Percentiles rank a stretch among this genome's conserved stretches.
Evolutionary conservation across 441 rosid species (phyloP).

Genomic region (Corymbia calophylla): DNA sequence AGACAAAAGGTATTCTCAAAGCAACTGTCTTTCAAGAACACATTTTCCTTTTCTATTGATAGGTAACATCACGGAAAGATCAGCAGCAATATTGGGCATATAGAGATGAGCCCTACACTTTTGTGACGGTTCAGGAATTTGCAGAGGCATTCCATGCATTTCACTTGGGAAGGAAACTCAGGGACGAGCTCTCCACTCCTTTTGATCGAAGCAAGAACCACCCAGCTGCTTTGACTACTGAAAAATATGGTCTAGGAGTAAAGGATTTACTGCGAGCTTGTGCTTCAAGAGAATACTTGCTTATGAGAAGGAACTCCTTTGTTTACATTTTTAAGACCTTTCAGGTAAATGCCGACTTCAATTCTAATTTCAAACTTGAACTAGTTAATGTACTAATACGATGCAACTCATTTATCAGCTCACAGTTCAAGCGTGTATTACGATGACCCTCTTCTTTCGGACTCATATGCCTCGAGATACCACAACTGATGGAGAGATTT

Average conservation of each 20-base stretch:
- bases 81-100: neutral
- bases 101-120: neutral
- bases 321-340: neutral
- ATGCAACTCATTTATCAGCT: neutral
- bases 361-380: neutral
- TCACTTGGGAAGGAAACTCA: neutral
- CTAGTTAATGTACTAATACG: neutral
- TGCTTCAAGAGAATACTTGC: neutral
- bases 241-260: neutral
- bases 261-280: neutral
- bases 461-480: neutral
- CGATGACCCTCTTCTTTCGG: neutral
- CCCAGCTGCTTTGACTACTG: neutral
- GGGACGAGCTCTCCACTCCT: neutral
- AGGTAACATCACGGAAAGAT: neutral
- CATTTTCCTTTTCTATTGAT: neutral
- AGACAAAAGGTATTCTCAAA: neutral
- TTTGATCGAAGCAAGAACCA: neutral
- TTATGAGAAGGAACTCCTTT: neutral
- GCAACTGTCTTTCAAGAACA: neutral
- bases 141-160: neutral
- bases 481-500: neutral
- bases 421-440: neutral
- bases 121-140: neutral
- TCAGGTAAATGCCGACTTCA: neutral